Evolutionary conservation across 805 yeast species (phyloP), one percentile per base, ranked within the genome.

Genomic region (Candida oleophila): DNA sequence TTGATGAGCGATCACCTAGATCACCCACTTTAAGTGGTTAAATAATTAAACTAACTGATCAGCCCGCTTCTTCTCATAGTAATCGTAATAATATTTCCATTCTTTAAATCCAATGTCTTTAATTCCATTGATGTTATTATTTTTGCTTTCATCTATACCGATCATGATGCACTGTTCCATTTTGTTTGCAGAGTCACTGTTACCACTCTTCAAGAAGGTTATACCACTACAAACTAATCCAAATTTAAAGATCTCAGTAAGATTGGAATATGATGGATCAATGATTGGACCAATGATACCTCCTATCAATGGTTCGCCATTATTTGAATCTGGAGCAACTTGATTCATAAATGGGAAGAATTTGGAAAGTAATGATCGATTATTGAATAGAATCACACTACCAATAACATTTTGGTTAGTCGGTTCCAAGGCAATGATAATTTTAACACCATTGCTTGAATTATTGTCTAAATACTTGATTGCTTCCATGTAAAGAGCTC

Each of bases 211-310:
- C 49, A 76, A 62, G 48, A 69, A 76, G 4, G 81, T 71, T 14
- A 78, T 73, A 4, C 76, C 81, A 43, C 83, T 75, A 50, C 84
- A 80, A 8, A 81, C 76, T 48, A 81, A 69, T 0, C 86, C 86
- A 51, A 75, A 68, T 48, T 72, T 76, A 61, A 81, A 76, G 2
- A 80, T 78, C 44, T 77, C 80, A 5, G 76, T 71, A 53, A 81
- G 68, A 49, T 76, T 78, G 22, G 76, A 72, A 56, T 78, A 78
- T 38, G 69, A 67, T 16, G 80, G 78, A 50, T 80, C 83, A 21
- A 79, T 75, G 25, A 80, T 69, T 1, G 81, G 70, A 3, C 81
- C 82, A 12, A 79, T 64, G 9, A 81, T 63, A 1, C 81, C 82
- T 5, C 82, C 82, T 14, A 42, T 36, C n/a, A 76, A 62, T n/a